Evolutionary conservation across 2,329 filamentous ascomycete genomes (phyloP).

Genomic region (Periconia sp.): DNA sequence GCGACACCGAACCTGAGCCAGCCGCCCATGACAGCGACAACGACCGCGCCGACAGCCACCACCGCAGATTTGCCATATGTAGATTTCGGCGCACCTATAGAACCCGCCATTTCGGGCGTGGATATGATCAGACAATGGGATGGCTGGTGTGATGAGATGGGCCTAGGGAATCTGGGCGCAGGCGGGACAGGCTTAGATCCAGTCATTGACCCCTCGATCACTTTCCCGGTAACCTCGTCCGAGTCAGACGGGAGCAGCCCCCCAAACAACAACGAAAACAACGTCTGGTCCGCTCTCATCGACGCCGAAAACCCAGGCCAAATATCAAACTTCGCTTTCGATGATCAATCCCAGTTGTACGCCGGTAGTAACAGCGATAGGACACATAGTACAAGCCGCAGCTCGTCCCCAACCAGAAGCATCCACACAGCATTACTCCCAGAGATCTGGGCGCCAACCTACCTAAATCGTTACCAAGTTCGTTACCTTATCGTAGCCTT

Average conservation of each 20-base stretch:
- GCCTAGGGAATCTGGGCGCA: neutral
- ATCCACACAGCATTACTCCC: slow-evolving; percentile 2
- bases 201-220: slow-evolving; percentile 1
- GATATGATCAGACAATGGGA: neutral
- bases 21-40: slow-evolving; percentile 6
- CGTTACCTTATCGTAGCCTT: slow-evolving; percentile 15
- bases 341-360: neutral
- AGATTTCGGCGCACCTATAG: neutral
- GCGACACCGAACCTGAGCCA: slow-evolving; percentile 19
- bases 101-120: neutral
- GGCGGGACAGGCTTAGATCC: neutral
- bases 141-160: neutral
- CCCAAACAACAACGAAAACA: neutral
- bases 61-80: neutral
- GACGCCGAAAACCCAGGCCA: neutral
- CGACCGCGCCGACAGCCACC: neutral
- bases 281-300: neutral
- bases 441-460: slow-evolving; percentile 16
- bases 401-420: too few relatives aligned
- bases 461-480: slow-evolving; percentile 18
- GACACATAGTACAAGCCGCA: neutral
- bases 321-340: neutral
- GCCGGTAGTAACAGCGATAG: neutral
- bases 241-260: neutral
- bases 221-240: neutral